Percentiles rank a stretch among this genome's conserved stretches.
Evolutionary conservation across 2,329 filamentous ascomycete species (phyloP).

Genomic region (Venturia asperata): DNA sequence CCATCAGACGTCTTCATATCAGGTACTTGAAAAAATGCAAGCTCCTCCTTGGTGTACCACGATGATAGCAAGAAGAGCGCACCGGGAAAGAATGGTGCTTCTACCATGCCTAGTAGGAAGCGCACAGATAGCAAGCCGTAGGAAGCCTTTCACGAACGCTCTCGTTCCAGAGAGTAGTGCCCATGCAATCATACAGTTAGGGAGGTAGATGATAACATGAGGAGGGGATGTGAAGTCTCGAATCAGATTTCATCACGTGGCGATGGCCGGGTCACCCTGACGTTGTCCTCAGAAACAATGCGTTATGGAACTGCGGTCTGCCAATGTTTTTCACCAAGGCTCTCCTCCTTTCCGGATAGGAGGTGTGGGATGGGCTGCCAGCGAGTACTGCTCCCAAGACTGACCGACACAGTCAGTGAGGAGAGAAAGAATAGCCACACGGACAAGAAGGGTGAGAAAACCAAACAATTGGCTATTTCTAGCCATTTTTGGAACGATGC

Average conservation of each 20-base stretch:
- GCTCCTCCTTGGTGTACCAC: constrained; percentile 34
- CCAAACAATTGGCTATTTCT: neutral
- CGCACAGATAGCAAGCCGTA: constrained; percentile 34
- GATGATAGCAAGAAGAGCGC: constrained; percentile 31
- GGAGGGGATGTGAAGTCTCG: too few species aligned
- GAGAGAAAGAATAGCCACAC: neutral
- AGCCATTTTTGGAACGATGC: neutral
- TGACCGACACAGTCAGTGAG: neutral
- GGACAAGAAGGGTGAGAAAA: neutral
- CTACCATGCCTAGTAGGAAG: constrained; percentile 34
- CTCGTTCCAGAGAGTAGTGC: constrained; percentile 32
- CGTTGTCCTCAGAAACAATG: too few species aligned
- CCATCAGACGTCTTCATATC: too few species aligned
- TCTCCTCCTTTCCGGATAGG: too few species aligned
- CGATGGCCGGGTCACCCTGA: too few species aligned
- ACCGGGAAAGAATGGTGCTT: constrained; percentile 32
- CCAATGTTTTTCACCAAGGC: too few species aligned
- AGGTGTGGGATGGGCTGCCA: too few species aligned
- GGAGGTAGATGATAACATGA: too few species aligned
- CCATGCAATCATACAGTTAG: too few species aligned
- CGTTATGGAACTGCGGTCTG: too few species aligned
- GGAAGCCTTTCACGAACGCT: constrained; percentile 30
- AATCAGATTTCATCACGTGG: too few species aligned
- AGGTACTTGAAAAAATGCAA: too few species aligned
- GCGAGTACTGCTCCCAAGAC: neutral